These are phyloP conservation scores for Ceratocystis ficicola DNA, from an alignment of 2,329 filamentous ascomycete species.

Conservation along the genomic window DNA sequence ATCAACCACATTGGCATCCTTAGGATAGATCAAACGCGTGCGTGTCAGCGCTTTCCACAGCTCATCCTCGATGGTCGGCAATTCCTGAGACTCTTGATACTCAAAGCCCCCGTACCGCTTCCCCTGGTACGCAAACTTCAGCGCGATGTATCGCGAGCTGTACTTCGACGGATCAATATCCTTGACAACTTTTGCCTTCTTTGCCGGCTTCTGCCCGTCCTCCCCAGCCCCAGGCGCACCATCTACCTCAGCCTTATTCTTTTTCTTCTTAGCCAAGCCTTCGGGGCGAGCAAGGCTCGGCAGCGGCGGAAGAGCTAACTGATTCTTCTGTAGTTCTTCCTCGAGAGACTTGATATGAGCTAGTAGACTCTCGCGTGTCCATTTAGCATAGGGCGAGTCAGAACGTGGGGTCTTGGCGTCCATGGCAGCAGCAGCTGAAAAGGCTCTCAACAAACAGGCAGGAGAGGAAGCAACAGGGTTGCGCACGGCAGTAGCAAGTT, in stretches of 20 bases:
- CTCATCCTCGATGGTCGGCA: conserved; percentile 83
- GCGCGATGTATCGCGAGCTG: conserved; percentile 68
- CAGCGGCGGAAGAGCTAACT: conserved; percentile 20
- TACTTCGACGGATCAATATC: conserved; percentile 70
- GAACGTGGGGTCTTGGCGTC: conserved; percentile 4
- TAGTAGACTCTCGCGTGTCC: conserved; percentile 58
- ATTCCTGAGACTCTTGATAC: conserved; percentile 58
- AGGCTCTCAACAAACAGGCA: conserved; percentile 2
- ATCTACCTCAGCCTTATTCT: conserved; percentile 16
- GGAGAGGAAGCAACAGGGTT: not conserved
- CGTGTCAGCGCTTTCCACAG: conserved; percentile 83
- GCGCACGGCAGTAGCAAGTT: not conserved
- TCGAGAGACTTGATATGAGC: conserved; percentile 57
- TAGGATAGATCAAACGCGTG: conserved; percentile 67
- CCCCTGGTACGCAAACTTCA: conserved; percentile 90
- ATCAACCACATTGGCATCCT: conserved; percentile 50
- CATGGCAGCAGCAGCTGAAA: conserved; percentile 15
- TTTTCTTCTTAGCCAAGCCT: conserved; percentile 15
- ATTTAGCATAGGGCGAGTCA: conserved; percentile 46
- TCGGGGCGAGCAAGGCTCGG: conserved; percentile 18
- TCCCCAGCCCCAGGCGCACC: conserved; percentile 1
- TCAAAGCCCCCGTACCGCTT: conserved; percentile 89
- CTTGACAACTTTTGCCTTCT: conserved; percentile 31
- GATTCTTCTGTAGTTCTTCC: conserved; percentile 42
- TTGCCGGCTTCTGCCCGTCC: conserved; percentile 24